Percentiles rank a stretch among this genome's conserved stretches.
These are phyloP conservation scores for Castanea mollissima DNA, from an alignment of 306 rosid genomes.

Conservation along the genomic window DNA sequence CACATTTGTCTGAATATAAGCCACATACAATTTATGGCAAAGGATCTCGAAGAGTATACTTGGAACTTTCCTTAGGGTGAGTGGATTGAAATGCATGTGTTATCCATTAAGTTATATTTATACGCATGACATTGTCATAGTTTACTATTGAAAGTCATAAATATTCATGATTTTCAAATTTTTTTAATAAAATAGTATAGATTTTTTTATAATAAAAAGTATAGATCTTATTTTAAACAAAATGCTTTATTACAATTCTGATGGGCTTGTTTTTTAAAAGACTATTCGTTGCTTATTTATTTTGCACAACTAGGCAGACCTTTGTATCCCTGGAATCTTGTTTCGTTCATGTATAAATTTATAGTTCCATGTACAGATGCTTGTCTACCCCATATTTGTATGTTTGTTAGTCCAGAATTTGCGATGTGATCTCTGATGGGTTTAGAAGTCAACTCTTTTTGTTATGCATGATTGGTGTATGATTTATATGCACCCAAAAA, in stretches of 20 bases:
- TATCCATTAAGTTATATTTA: constrained; percentile 6
- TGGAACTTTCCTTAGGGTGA: constrained; percentile 92
- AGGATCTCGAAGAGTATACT: constrained; percentile 62
- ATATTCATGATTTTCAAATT: neutral
- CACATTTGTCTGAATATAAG: constrained; percentile 46
- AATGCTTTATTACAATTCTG: neutral
- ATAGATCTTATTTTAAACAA: neutral
- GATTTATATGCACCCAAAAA: neutral
- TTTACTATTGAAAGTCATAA: neutral
- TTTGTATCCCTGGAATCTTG: neutral
- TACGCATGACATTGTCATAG: neutral
- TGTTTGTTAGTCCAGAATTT: neutral
- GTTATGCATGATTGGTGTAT: neutral
- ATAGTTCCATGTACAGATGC: neutral
- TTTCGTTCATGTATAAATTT: neutral
- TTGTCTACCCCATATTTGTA: neutral
- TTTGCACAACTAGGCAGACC: neutral
- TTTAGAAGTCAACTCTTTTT: neutral
- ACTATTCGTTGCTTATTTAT: neutral
- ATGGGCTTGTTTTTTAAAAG: neutral
- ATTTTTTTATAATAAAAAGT: neutral
- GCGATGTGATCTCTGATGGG: neutral
- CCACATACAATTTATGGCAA: constrained; percentile 36
- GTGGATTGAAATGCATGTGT: constrained; percentile 27
- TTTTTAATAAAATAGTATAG: neutral